These are phyloP conservation scores for Melastoma malabathricum DNA, from an alignment of 345 rosid genomes.

Conservation along the genomic window DNA sequence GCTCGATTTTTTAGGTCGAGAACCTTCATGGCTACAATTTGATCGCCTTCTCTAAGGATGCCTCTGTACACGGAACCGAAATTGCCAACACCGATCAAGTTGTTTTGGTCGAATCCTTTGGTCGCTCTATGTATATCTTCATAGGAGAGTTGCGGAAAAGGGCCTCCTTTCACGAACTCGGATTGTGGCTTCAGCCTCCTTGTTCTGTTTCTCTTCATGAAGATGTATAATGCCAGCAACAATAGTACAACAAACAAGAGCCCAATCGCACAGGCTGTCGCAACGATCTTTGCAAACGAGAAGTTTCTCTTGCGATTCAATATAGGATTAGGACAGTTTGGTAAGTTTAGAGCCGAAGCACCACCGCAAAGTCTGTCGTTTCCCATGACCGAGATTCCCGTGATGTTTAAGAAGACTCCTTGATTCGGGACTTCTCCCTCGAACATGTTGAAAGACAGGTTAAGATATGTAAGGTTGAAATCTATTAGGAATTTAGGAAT, in stretches of 20 bases:
- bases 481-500: conserved; percentile 1
- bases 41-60: background rate
- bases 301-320: background rate
- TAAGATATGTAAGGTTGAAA: background rate
- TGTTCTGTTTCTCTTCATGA: background rate
- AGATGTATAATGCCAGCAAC: background rate
- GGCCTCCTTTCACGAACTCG: background rate
- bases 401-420: conserved; percentile 2
- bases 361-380: conserved; percentile 6
- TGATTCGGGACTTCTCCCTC: conserved; percentile 1
- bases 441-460: conserved; percentile 1
- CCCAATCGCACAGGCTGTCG: background rate
- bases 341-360: background rate
- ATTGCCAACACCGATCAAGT: too few species aligned
- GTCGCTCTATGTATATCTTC: conserved; percentile 2
- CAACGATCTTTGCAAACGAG: background rate
- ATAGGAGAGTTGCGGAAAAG: background rate
- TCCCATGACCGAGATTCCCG: background rate
- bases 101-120: background rate
- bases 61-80: conserved; percentile 2
- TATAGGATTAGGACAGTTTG: background rate
- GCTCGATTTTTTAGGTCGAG: too few species aligned
- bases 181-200: background rate
- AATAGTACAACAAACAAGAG: background rate
- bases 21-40: too few species aligned